Evolutionary conservation across 345 rosid genomes (phyloP).

Genomic region (Populus davidiana): DNA sequence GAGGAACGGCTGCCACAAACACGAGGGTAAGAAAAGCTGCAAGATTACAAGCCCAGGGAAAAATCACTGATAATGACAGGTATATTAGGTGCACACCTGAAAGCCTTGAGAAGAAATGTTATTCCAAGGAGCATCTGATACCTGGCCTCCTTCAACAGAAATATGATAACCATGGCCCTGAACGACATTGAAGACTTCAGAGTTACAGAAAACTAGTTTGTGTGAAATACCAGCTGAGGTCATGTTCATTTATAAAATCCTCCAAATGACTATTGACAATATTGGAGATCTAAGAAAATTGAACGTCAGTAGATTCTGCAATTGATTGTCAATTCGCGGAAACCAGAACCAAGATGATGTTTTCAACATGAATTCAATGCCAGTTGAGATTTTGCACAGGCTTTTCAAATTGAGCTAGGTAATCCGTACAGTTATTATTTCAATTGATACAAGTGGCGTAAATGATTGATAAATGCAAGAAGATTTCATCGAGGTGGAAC

Average conservation of each 20-base stretch:
- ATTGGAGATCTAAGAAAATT: background rate
- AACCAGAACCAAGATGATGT: too few species aligned
- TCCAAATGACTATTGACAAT: background rate
- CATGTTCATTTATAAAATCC: background rate
- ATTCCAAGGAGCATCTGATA: conserved; percentile 55
- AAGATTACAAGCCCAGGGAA: background rate
- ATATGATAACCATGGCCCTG: conserved; percentile 78
- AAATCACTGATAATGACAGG: background rate
- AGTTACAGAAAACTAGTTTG: background rate
- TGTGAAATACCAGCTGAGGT: background rate
- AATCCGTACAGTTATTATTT: too few species aligned
- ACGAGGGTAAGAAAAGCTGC: background rate
- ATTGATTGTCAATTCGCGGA: too few species aligned
- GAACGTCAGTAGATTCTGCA: background rate
- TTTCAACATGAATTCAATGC: too few species aligned
- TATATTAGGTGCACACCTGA: conserved; percentile 47
- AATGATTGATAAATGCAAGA: too few species aligned
- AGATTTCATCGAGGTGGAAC: background rate
- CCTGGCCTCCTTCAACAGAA: conserved; percentile 48
- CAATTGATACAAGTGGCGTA: background rate
- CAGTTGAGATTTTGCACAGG: too few species aligned
- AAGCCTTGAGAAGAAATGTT: conserved; percentile 71
- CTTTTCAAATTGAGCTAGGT: too few species aligned
- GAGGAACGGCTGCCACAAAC: conserved; percentile 60
- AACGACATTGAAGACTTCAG: conserved; percentile 10